A percentile compares a stretch with the other conserved stretches of the same genome.
Conservation (phyloP, 176 grass and related monocot genomes). For the Saccharum spontaneum region DNA sequence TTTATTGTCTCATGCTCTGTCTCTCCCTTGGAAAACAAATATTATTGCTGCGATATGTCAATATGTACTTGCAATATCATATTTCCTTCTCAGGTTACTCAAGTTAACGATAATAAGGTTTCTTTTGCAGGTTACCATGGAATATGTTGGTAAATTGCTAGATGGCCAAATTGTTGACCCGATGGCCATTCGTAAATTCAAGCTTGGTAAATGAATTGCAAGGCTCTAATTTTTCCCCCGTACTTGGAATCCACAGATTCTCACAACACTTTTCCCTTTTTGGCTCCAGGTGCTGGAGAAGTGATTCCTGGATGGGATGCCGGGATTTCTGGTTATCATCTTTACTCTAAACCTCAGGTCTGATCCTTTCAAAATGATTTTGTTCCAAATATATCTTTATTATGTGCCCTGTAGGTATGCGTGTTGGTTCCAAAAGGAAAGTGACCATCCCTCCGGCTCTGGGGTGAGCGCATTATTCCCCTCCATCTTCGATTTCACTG, state of each 20-base stretch:
- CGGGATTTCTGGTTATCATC: not conserved
- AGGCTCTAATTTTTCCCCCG: not conserved
- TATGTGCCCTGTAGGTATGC: not conserved
- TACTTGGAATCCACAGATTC: not conserved
- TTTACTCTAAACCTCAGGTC: not conserved
- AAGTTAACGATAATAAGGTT: not conserved
- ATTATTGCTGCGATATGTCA: not conserved
- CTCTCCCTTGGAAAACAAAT: not conserved
- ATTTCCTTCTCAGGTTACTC: not conserved
- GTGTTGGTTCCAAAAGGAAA: not conserved
- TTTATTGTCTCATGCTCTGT: not conserved
- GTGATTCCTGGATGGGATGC: not conserved
- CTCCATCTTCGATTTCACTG: not conserved
- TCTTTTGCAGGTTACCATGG: not conserved
- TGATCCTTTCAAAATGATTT: not conserved
- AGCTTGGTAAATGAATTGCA: not conserved
- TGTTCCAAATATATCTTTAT: not conserved
- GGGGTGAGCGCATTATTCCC: not conserved
- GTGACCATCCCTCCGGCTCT: not conserved
- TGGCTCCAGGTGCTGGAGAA: not conserved
- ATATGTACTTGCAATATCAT: not conserved
- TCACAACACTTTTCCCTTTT: not conserved
- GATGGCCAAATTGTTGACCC: not conserved
- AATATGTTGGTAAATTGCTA: not conserved
- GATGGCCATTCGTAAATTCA: not conserved